A percentile compares a stretch with the other conserved stretches of the same genome.
phyloP scores from a whole-genome alignment of 441 rosid species.

The Geranium incanum region DNA sequence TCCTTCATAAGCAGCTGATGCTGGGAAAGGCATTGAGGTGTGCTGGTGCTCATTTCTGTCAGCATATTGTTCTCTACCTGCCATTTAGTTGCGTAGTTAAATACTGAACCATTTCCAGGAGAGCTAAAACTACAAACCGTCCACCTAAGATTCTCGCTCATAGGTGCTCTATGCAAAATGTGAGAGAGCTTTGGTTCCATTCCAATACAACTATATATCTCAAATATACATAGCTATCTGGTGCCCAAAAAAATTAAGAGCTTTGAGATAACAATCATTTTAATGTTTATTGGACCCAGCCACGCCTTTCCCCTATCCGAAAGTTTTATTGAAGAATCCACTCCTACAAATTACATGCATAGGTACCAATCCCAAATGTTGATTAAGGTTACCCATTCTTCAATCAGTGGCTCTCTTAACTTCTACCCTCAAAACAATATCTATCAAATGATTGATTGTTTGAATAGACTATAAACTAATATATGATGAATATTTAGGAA shows the following conservation, averaged over 20 bases:
- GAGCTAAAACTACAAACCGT: slow-evolving; percentile 13
- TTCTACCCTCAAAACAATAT: not conserved
- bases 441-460: not conserved
- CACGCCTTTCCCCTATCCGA: not conserved
- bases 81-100: slow-evolving; percentile 27
- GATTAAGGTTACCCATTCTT: not conserved
- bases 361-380: not conserved
- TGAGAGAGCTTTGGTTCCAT: slow-evolving; percentile 10
- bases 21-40: slow-evolving; percentile 30
- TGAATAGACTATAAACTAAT: not conserved
- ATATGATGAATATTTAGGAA: not conserved
- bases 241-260: not conserved
- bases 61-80: slow-evolving; percentile 43
- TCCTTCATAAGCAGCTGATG: slow-evolving; percentile 41
- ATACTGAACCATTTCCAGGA: slow-evolving; percentile 9
- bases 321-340: not conserved
- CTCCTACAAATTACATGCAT: not conserved
- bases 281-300: not conserved
- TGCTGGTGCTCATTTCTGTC: slow-evolving; percentile 31
- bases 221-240: slow-evolving; percentile 1
- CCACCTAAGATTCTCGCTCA: slow-evolving; percentile 11
- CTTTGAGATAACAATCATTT: not conserved
- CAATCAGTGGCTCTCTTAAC: not conserved
- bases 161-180: slow-evolving; percentile 6
- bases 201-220: slow-evolving; percentile 15